Conservation (phyloP, 2,329 filamentous ascomycete species). For the Gaeumannomyces sp. region DNA sequence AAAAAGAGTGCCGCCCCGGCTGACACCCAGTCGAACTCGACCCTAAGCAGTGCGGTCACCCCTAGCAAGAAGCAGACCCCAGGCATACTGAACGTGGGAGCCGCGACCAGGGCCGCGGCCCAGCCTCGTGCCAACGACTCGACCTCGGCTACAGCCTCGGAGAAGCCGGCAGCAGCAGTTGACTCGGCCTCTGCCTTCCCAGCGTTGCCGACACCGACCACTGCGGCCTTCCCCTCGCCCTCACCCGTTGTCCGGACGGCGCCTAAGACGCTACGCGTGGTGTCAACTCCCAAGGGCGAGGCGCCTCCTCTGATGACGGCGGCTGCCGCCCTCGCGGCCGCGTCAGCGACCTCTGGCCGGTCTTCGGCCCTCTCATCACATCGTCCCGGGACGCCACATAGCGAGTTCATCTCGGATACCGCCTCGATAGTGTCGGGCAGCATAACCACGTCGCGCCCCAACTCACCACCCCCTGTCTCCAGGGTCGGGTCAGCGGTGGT, state of each 20-base stretch:
- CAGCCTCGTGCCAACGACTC: constrained; percentile 26
- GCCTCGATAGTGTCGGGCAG: constrained; percentile 69
- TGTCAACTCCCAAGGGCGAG: constrained; percentile 59
- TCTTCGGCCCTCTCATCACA: constrained; percentile 23
- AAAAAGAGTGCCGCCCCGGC: constrained; percentile 15
- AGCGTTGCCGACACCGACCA: constrained; percentile 42
- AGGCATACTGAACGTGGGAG: constrained; percentile 42
- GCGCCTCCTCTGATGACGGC: constrained; percentile 25
- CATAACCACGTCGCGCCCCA: constrained; percentile 60
- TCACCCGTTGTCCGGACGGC: constrained; percentile 46
- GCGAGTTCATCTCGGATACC: constrained; percentile 70
- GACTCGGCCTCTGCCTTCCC: constrained; percentile 39
- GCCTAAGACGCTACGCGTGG: constrained; percentile 63
- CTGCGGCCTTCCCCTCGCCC: constrained; percentile 46
- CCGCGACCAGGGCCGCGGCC: constrained; percentile 33
- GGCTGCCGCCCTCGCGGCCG: constrained; percentile 14
- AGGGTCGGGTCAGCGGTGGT: constrained; percentile 65
- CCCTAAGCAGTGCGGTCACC: background rate
- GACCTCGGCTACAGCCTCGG: constrained; percentile 20
- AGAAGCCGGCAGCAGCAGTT: constrained; percentile 25
- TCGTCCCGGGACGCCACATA: constrained; percentile 65
- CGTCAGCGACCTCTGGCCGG: constrained; percentile 20
- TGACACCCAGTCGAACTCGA: constrained; percentile 1
- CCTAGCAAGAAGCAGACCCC: constrained; percentile 33
- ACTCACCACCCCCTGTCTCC: constrained; percentile 56